phyloP scores from a whole-genome alignment of 179 eudicot genomes.

The Vitellaria paradoxa region DNA sequence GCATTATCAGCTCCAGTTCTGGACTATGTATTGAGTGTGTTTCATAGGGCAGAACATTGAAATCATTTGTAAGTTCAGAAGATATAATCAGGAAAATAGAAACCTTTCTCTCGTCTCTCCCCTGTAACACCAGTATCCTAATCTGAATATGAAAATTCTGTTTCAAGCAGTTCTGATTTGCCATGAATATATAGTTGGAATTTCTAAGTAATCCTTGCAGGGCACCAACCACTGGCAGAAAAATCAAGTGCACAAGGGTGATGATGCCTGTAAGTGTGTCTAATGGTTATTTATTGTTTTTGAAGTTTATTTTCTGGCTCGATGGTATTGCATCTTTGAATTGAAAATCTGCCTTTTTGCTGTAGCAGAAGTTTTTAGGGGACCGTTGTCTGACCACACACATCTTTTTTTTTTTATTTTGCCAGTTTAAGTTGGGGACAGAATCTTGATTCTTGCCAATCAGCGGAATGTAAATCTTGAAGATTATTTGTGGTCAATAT shows the following conservation, averaged over 20 bases:
- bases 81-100: constrained; percentile 8
- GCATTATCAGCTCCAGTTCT: neutral
- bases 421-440: no score
- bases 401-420: no score
- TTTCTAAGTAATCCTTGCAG: neutral
- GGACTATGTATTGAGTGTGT: constrained; percentile 1
- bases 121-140: neutral
- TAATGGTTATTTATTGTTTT: neutral
- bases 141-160: constrained; percentile 2
- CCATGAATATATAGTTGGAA: neutral
- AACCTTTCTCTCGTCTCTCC: neutral
- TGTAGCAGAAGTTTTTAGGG: no score
- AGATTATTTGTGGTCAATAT: no score
- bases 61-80: neutral
- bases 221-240: neutral
- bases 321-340: no score
- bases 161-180: neutral
- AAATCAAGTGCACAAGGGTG: neutral
- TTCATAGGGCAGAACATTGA: neutral
- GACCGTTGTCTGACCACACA: no score
- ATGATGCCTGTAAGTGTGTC: neutral
- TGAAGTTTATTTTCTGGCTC: no score
- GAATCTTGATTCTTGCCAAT: no score
- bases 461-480: no score
- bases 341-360: no score